phyloP scores from a whole-genome alignment of 1,284 basidiomycete species.

The Sporisorium reilianum region DNA sequence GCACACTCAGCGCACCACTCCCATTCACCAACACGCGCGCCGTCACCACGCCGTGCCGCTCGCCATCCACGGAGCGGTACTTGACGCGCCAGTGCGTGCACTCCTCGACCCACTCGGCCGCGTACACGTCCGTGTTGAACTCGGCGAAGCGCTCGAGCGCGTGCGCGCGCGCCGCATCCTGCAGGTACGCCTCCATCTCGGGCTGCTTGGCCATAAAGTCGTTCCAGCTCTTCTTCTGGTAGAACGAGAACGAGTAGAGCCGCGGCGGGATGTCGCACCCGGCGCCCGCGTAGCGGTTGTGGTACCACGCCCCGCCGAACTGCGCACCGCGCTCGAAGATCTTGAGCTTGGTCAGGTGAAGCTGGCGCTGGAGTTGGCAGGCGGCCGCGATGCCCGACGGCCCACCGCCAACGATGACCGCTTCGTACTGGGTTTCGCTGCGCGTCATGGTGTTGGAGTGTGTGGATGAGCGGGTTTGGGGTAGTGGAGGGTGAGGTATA shows the following conservation, averaged over 20 bases:
- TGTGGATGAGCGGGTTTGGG: not conserved
- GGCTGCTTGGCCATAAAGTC: constrained; percentile 32
- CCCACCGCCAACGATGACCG: constrained; percentile 50
- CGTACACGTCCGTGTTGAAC: constrained; percentile 39
- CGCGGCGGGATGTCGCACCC: constrained; percentile 55
- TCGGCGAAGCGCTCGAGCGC: constrained; percentile 29
- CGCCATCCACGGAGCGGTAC: constrained; percentile 6
- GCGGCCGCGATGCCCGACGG: constrained; percentile 42
- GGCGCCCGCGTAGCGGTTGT: constrained; percentile 53
- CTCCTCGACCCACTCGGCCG: constrained; percentile 41
- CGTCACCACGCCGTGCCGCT: constrained; percentile 23
- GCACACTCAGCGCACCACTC: constrained; percentile 44
- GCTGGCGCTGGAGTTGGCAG: constrained; percentile 29
- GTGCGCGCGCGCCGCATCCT: constrained; percentile 30
- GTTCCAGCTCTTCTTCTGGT: constrained; percentile 39
- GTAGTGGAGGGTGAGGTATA: not conserved
- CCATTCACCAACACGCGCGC: constrained; percentile 37
- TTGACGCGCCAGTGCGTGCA: constrained; percentile 50
- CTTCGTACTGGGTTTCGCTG: constrained; percentile 36
- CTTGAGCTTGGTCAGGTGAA: constrained; percentile 34
- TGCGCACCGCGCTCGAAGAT: constrained; percentile 36
- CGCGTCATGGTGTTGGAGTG: too few relatives aligned
- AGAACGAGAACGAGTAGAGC: constrained; percentile 53
- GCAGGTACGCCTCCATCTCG: constrained; percentile 50
- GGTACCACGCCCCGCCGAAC: constrained; percentile 53